phyloP scores from a whole-genome alignment of 257 asterid species.

The Rubia yunnanensis region DNA sequence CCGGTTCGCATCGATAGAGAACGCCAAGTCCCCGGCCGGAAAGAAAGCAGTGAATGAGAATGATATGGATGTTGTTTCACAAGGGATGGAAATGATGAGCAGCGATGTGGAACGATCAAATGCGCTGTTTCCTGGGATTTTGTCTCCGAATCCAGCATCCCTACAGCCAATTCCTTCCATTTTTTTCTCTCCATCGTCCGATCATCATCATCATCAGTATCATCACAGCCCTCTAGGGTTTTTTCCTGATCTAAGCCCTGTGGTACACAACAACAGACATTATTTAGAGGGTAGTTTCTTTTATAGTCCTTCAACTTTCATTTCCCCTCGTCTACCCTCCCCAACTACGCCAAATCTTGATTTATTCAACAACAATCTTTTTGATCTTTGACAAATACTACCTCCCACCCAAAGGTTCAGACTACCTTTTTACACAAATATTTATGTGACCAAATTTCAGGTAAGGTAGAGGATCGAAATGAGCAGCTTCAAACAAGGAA shows the following conservation, averaged over 20 bases:
- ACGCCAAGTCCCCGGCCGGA: conserved; percentile 31
- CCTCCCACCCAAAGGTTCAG: too few species aligned
- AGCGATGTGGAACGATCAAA: conserved; percentile 27
- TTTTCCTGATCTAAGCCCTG: conserved; percentile 66
- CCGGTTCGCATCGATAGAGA: conserved; percentile 68
- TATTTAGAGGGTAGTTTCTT: conserved; percentile 31
- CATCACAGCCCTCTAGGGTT: conserved; percentile 37
- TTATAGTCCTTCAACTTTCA: conserved; percentile 51
- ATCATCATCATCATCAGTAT: conserved; percentile 14
- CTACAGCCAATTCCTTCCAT: conserved; percentile 65
- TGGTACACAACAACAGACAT: conserved; percentile 39
- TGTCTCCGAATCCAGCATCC: conserved; percentile 81
- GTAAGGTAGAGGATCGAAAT: too few species aligned
- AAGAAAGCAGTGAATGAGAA: conserved; percentile 16
- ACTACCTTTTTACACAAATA: too few species aligned
- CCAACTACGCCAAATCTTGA: conserved; percentile 55
- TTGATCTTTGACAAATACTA: conserved; percentile 46
- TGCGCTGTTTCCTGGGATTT: conserved; percentile 52
- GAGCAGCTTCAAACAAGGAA: too few species aligned
- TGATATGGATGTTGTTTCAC: conserved; percentile 17
- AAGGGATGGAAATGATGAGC: conserved; percentile 28
- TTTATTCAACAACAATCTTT: conserved; percentile 52
- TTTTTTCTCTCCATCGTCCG: conserved; percentile 54
- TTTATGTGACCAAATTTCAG: too few species aligned
- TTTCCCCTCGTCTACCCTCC: conserved; percentile 62